A percentile compares a stretch with the other conserved stretches of the same genome.
Conservation (phyloP, 1,284 basidiomycete species). For the Schizophyllum commune region DNA sequence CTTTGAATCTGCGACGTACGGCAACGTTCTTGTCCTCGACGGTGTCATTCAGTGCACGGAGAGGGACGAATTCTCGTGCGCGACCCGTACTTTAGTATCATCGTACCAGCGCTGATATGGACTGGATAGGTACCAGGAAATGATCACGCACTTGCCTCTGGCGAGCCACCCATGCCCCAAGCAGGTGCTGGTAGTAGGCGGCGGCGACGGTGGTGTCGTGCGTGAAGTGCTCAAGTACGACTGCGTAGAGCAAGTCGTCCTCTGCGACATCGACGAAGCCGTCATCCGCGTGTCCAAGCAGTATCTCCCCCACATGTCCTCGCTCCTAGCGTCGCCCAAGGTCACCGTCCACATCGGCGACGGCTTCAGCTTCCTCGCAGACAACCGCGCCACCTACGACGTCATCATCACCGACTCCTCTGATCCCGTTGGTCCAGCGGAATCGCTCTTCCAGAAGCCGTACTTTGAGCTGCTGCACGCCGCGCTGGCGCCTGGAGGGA, state of each 20-base stretch:
- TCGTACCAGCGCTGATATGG: neutral
- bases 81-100: conserved; percentile 19
- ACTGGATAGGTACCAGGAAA: conserved; percentile 84
- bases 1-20: conserved; percentile 91
- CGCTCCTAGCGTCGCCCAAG: conserved; percentile 75
- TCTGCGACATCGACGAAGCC: conserved; percentile 99
- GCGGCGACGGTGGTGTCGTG: conserved; percentile 94
- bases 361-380: conserved; percentile 94
- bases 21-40: conserved; percentile 94
- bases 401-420: conserved; percentile 99
- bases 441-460: conserved; percentile 91
- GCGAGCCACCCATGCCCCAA: conserved; percentile 95
- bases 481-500: conserved; percentile 84
- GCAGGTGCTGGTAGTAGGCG: conserved; percentile 94
- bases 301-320: conserved; percentile 93
- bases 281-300: conserved; percentile 92
- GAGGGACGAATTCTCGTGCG: conserved; percentile 95
- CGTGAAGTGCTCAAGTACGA: conserved; percentile 96
- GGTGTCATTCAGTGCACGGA: conserved; percentile 97
- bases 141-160: conserved; percentile 96
- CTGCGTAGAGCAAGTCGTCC: conserved; percentile 85
- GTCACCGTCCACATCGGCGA: conserved; percentile 92
- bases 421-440: conserved; percentile 95
- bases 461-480: conserved; percentile 95
- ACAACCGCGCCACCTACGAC: conserved; percentile 89